Evolutionary conservation across 2,329 filamentous ascomycete genomes (phyloP), one percentile per base, ranked within the genome.

Genomic region (Colletotrichum cuscutae): DNA sequence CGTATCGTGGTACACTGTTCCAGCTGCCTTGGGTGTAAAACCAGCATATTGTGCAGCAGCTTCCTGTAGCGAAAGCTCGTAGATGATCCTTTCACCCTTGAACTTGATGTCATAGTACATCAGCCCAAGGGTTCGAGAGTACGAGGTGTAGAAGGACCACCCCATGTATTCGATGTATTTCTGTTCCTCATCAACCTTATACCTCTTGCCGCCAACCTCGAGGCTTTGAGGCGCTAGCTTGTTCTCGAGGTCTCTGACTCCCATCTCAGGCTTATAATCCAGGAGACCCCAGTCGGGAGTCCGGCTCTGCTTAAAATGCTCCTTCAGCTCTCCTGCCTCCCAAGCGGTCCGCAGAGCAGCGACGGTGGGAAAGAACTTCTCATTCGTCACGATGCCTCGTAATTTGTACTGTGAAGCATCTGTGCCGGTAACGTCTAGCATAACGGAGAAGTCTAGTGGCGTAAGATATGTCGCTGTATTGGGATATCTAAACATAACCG

Each of bases 21-120:
- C 78, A 5, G 82, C 82, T 2, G 81, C 77, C 77, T 86, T 85
- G 11, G 86, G 85, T 65, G 86, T 80, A 73, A 83, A 81, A 0
- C 86, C 85, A 4, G 85, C 86, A 73, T 89, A 89, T 69, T 89
- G 87, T 4, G 87, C 85, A 30, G 87, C 80, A 0, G 87, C 87
- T 76, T 89, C 87, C 75, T 89, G 86, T 62, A 89, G 79, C 9
- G 84, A 84, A 5, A 89, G 82, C 78, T 89, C 86, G 75, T 89
- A 89, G 58, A 89, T 80, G 56, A 89, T 82, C 1, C 86, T 81
- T 73, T 88, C 83, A 13, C 84, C 85, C 74, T 86, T 86, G 79
- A 86, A 88, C 26, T 81, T 82, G 73, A 89, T 85, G 75, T 89
- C 87, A 75, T 83, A 86, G 13, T 89, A 79, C 74, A 81, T 82